Evolutionary conservation across 257 asterid genomes (phyloP), one percentile per base, ranked within the genome.

Genomic region (Lantana camara): DNA sequence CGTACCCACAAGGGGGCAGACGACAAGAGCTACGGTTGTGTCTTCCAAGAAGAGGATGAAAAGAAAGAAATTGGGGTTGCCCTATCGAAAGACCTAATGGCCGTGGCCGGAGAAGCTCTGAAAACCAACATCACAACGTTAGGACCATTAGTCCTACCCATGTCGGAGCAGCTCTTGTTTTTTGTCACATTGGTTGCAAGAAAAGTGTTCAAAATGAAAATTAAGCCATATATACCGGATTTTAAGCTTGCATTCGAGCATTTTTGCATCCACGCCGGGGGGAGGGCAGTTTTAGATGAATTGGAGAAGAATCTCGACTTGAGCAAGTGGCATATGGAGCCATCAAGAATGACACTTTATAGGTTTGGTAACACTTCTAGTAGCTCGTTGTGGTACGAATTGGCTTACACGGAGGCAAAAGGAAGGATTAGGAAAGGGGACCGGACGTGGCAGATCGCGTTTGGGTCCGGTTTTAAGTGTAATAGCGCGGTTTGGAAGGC

Each of bases 1-100:
- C 82, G 96, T 0, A 85, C 91, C 0, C 81, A 88, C 84, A 83
- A 74, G 47, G 96, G 91, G 16, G 79, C 91, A 1, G 87, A 85
- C 17, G 82, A 81, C 73, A 71, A 64, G 42, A 83, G 95, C 70
- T 77, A 88, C n/a, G 57, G 76, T 0, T 88, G 91, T 16, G 87
- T 85, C 1, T 81, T 74, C 67, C 91, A 85, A 23, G 79, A 81
- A 3, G 96, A 88, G 15, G 95, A 85, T 21, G 83, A 80, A 0
- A 52, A 15, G 14, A 64, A 41, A 24, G 9, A 30, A 27, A 16
- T 75, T 1, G 87, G 87, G 0, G 83, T 81, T 3, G 49, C 81
- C 37, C 75, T 81, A n/a, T 78, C 83, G 0, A 81, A 75, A 21
- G 84, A 81, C 67, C 70, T 81, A 38, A 81, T 81, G 87, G 80